Evolutionary conservation across 306 rosid genomes (phyloP).

Genomic region (Rosa rugosa): DNA sequence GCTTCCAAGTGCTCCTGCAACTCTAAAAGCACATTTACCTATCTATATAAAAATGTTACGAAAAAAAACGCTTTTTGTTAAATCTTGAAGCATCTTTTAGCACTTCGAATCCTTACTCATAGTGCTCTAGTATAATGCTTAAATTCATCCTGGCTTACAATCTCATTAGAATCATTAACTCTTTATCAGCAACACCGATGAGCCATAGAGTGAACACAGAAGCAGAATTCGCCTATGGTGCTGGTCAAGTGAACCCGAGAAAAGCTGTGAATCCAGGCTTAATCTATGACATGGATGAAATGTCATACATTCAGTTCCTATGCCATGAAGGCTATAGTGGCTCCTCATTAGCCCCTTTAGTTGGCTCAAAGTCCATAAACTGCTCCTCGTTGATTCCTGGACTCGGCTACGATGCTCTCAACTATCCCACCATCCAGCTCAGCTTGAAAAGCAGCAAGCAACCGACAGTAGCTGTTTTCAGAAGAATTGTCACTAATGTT

Average conservation of each 20-base stretch:
- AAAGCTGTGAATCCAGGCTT: conserved; percentile 67
- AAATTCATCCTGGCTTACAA: not conserved
- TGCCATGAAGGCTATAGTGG: conserved; percentile 74
- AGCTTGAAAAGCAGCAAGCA: conserved; percentile 30
- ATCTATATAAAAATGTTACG: not conserved
- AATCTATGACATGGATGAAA: conserved; percentile 65
- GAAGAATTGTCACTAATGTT: conserved; percentile 74
- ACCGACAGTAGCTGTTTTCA: conserved; percentile 44
- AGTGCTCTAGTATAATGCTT: not conserved
- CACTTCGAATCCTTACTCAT: not conserved
- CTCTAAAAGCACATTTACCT: not conserved
- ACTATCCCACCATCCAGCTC: conserved; percentile 78
- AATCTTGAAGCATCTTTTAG: not conserved
- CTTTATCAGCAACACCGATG: conserved; percentile 62
- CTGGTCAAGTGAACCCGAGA: conserved; percentile 74
- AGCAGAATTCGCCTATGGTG: conserved; percentile 79
- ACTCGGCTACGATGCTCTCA: conserved; percentile 71
- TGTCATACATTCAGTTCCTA: conserved; percentile 65
- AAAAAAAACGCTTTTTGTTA: not conserved
- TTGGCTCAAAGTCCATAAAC: conserved; percentile 48
- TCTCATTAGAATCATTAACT: not conserved
- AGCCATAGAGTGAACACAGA: conserved; percentile 51
- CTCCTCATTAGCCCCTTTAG: conserved; percentile 43
- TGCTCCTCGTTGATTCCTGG: conserved; percentile 71
- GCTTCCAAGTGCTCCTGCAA: not conserved